Conservation (phyloP, 495 filamentous ascomycete genomes). For the Chaetomium tenue region DNA sequence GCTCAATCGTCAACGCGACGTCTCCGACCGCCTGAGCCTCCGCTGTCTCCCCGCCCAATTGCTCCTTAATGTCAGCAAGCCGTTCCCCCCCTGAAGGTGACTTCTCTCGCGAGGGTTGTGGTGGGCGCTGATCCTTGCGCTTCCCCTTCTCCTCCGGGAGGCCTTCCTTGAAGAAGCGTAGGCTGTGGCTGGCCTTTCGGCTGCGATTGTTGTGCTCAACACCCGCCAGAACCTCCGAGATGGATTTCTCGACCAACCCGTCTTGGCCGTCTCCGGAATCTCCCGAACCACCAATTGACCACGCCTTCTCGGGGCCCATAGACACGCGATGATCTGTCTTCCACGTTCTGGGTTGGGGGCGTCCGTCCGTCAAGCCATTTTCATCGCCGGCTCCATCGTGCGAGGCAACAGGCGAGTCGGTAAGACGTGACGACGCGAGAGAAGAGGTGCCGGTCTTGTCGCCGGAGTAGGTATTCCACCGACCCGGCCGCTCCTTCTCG, state of each 20-base stretch:
- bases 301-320: slow-evolving; percentile 52
- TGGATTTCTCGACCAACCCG: slow-evolving; percentile 73
- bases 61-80: slow-evolving; percentile 18
- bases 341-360: slow-evolving; percentile 44
- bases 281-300: slow-evolving; percentile 54
- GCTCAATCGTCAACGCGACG: slow-evolving; percentile 11
- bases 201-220: slow-evolving; percentile 78
- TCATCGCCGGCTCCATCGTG: slow-evolving; percentile 28
- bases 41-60: slow-evolving; percentile 7
- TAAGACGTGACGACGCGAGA: slow-evolving; percentile 20
- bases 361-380: slow-evolving; percentile 34
- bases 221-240: slow-evolving; percentile 75
- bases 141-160: slow-evolving; percentile 57
- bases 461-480: slow-evolving; percentile 17
- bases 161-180: slow-evolving; percentile 91
- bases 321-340: slow-evolving; percentile 44
- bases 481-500: slow-evolving; percentile 32
- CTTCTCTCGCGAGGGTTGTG: slow-evolving; percentile 36
- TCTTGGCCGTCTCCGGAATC: slow-evolving; percentile 41
- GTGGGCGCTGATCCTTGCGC: slow-evolving; percentile 40
- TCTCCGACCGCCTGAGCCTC: slow-evolving; percentile 16
- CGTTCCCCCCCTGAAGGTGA: slow-evolving; percentile 20
- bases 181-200: slow-evolving; percentile 88
- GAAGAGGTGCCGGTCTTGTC: slow-evolving; percentile 21
- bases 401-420: slow-evolving; percentile 21